Evolutionary conservation across 164 flowering plant genomes (phyloP), one percentile per base, ranked within the genome.

Genomic region (Stephania yunnanensis): DNA sequence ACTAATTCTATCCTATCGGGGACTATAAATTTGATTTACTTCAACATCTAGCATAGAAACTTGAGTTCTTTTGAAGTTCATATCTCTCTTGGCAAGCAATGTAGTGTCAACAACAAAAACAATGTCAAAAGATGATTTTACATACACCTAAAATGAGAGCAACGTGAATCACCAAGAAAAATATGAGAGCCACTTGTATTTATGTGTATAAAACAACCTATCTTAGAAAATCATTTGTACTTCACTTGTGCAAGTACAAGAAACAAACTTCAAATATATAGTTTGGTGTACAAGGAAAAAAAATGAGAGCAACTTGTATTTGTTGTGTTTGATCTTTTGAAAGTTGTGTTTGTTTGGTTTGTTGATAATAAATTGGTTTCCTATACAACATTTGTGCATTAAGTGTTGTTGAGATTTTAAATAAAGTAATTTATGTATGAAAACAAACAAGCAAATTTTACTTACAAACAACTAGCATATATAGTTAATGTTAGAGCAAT

Each of bases 141-240:
- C 12, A 7, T 22, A 70, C 50, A 46, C 72, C 58, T 20, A 46
- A 22, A 70, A 70, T 46, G 72, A 69, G 45, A 69, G 71, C 71
- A 8, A 10, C 71, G 5, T 55, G 52, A 69, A 19, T 4, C 29
- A 44, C 6, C 4, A 17, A 25, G 10, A n/a, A 12, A 53, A 15
- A 11, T n/a, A 69, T 36, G 36, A 31, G 36, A 31, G 36, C 36
- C 1, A 3, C 36, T 31, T 31, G 36, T 31, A 31, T 31, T 1
- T 48, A 31, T 31, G 3, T 31, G 36, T 48, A 46, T 36, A 71
- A 13, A 13, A 55, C 74, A 72, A 31, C 3, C 17, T 31, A 4
- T 55, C 11, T 31, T 55, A 4, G 46, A 22, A 20, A 46, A 8
- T 20, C 50, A 22, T 17, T 11, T 70, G 72, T 70, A 70, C 72